Percentiles rank a stretch among this genome's conserved stretches.
Evolutionary conservation across 2,329 filamentous ascomycete genomes (phyloP).

Genomic region (Berkeleyomyces rouxiae): DNA sequence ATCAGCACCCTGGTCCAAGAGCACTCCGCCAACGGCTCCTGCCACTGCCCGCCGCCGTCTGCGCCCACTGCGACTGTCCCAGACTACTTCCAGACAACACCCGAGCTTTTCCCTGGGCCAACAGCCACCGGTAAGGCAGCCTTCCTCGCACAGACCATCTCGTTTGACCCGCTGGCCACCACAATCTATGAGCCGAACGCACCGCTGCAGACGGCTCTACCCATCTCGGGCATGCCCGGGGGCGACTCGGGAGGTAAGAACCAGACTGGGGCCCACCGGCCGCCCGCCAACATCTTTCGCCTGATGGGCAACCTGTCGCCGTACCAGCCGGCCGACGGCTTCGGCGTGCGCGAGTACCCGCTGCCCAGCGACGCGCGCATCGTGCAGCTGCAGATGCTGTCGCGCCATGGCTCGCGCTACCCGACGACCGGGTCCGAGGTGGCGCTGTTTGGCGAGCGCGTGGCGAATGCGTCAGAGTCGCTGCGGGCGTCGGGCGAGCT

Average conservation of each 20-base stretch:
- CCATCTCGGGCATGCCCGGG: constrained; percentile 41
- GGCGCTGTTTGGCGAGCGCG: constrained; percentile 35
- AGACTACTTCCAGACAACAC: constrained; percentile 46
- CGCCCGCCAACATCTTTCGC: constrained; percentile 43
- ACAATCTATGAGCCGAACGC: constrained; percentile 47
- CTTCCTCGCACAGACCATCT: constrained; percentile 55
- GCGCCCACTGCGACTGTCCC: constrained; percentile 27
- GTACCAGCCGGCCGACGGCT: constrained; percentile 55
- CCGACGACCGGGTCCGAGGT: constrained; percentile 46
- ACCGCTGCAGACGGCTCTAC: constrained; percentile 54
- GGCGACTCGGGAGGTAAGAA: constrained; percentile 26
- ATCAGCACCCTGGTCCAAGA: constrained; percentile 10
- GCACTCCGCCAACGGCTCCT: constrained; percentile 10
- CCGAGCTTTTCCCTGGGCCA: constrained; percentile 44
- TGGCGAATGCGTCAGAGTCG: constrained; percentile 35
- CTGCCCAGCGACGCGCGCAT: constrained; percentile 51
- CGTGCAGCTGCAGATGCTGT: constrained; percentile 54
- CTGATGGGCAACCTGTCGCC: constrained; percentile 53
- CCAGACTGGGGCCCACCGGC: neutral
- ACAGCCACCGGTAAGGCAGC: constrained; percentile 53
- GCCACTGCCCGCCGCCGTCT: constrained; percentile 19
- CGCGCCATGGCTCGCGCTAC: constrained; percentile 57
- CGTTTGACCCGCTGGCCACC: constrained; percentile 41
- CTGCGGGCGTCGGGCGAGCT: constrained; percentile 42
- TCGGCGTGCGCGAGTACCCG: constrained; percentile 56